Conservation (phyloP, 495 filamentous ascomycete species). For the Eremomyces bilateralis region DNA sequence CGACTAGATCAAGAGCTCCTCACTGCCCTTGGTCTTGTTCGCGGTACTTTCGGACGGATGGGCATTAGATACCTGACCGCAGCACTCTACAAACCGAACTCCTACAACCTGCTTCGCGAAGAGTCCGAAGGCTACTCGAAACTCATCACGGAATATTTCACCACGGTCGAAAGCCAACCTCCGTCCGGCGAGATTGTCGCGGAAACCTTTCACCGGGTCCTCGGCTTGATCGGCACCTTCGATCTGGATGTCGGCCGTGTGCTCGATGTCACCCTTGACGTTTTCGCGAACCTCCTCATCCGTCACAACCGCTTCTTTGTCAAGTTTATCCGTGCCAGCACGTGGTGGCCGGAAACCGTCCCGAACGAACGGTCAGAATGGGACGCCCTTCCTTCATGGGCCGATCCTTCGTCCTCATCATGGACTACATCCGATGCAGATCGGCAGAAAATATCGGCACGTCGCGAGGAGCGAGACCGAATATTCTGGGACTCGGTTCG, state of each 20-base stretch:
- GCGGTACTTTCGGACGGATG: slow-evolving; percentile 62
- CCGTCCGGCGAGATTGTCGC: slow-evolving; percentile 40
- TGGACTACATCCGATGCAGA: slow-evolving; percentile 43
- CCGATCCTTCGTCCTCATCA: slow-evolving; percentile 36
- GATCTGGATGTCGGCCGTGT: slow-evolving; percentile 87
- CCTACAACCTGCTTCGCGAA: slow-evolving; percentile 88
- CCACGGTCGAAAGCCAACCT: slow-evolving; percentile 33
- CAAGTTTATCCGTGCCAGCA: slow-evolving; percentile 71
- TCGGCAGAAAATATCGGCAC: slow-evolving; percentile 24
- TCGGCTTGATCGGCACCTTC: slow-evolving; percentile 79
- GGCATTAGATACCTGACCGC: slow-evolving; percentile 78
- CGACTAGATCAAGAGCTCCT: slow-evolving; percentile 63
- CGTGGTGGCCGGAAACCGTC: slow-evolving; percentile 78
- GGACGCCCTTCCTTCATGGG: slow-evolving; percentile 50
- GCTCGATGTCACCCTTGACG: slow-evolving; percentile 76
- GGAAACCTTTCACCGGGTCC: slow-evolving; percentile 57
- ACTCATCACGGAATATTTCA: slow-evolving; percentile 72
- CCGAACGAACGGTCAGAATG: slow-evolving; percentile 19
- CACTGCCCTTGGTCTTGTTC: slow-evolving; percentile 51
- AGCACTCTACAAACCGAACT: slow-evolving; percentile 79
- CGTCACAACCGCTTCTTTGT: slow-evolving; percentile 81
- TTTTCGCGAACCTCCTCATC: slow-evolving; percentile 65
- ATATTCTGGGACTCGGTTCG: slow-evolving; percentile 68
- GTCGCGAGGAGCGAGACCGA: slow-evolving; percentile 40
- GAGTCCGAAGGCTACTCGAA: slow-evolving; percentile 92